Evolutionary conservation across 768 basidiomycete genomes (phyloP).

Genomic region (Dendrothele bispora): DNA sequence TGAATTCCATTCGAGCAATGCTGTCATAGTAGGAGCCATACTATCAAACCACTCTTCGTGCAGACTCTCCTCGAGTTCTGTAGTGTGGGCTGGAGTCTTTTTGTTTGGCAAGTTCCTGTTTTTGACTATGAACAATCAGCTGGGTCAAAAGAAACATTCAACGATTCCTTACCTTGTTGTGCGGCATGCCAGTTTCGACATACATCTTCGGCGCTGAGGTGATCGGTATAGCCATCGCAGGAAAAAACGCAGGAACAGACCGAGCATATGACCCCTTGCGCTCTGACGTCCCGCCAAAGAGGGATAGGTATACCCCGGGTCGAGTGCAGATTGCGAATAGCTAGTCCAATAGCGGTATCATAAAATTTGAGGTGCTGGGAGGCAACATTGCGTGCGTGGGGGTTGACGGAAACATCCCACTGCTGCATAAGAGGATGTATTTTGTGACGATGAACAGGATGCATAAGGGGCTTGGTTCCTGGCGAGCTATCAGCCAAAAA

Average conservation of each 20-base stretch:
- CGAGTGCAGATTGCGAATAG: neutral
- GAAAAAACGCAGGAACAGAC: neutral
- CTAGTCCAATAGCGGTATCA: neutral
- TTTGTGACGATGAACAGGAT: neutral
- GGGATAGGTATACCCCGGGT: neutral
- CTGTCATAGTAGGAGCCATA: neutral
- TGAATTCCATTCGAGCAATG: neutral
- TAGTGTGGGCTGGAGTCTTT: neutral
- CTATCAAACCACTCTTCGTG: neutral
- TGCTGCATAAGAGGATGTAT: neutral
- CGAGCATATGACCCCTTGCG: neutral
- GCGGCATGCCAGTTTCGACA: neutral
- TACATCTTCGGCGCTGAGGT: neutral
- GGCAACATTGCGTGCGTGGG: neutral
- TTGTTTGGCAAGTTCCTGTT: neutral
- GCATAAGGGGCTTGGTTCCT: neutral
- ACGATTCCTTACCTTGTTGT: neutral
- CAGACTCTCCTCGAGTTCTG: neutral
- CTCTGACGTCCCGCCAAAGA: neutral
- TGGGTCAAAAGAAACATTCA: neutral
- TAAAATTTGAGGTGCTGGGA: neutral
- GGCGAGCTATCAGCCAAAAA: no score
- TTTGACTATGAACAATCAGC: neutral
- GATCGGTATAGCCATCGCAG: neutral
- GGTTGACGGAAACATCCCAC: neutral